phyloP scores from a whole-genome alignment of 805 yeast species.

The Lipomyces japonicus region DNA sequence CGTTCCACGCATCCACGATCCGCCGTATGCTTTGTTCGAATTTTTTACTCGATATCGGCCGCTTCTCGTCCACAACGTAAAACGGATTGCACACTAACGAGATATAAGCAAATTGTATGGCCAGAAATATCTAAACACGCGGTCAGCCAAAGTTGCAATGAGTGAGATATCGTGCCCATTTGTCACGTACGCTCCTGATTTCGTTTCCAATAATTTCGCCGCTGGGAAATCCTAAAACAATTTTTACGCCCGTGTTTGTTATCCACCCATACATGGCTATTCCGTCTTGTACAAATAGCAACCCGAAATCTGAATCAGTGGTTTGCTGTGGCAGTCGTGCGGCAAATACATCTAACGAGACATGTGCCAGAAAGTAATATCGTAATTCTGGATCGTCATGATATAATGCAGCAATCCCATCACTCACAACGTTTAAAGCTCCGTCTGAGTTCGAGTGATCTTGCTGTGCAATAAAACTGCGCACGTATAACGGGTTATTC shows the following conservation, averaged over 20 bases:
- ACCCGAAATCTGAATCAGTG: conserved; percentile 39
- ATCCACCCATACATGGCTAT: conserved; percentile 65
- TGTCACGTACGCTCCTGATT: conserved; percentile 30
- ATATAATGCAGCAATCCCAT: neutral
- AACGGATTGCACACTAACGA: conserved; percentile 63
- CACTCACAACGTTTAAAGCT: neutral
- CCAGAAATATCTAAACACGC: conserved; percentile 37
- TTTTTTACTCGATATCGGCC: conserved; percentile 19
- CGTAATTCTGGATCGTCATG: conserved; percentile 32
- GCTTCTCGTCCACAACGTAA: conserved; percentile 38
- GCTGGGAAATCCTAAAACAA: conserved; percentile 52
- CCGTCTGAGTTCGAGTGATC: neutral
- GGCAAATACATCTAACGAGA: conserved; percentile 67
- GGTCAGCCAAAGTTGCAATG: too few relatives aligned
- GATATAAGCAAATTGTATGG: conserved; percentile 54
- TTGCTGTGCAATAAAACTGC: conserved; percentile 10
- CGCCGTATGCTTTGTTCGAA: conserved; percentile 22
- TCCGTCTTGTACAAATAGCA: conserved; percentile 65
- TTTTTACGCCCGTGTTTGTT: conserved; percentile 63
- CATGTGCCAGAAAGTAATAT: conserved; percentile 68
- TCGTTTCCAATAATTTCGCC: conserved; percentile 35
- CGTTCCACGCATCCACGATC: conserved; percentile 28
- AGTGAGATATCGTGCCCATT: too few relatives aligned
- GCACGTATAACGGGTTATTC: conserved; percentile 26
- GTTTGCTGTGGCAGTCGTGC: conserved; percentile 47